Evolutionary conservation across 345 rosid genomes (phyloP), one percentile per base, ranked within the genome.

Genomic region (Psidium friedrichsthalianum): DNA sequence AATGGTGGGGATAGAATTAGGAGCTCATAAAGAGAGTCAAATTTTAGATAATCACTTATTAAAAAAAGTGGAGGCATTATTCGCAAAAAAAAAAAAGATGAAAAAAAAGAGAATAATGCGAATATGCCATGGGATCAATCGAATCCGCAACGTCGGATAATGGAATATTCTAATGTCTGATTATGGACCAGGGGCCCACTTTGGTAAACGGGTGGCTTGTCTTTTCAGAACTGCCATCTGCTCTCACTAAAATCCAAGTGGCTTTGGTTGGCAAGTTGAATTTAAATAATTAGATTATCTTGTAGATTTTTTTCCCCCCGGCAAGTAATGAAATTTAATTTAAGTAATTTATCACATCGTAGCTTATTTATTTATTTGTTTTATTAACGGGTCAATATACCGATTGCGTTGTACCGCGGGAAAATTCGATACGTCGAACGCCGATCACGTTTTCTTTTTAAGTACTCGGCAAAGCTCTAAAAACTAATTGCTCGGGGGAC

Each of bases 21-120:
- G 6, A 11, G 40, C 5, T 69, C 18, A 29, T 29, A 15, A 6
- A 59, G 36, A 29, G 15, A 64, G 16, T 64, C 15, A 61, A 61
- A 29, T 29, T n/a, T 29, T 15, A 15, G 18, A 64, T 64, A 18
- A 2, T 9, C 22, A 56, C 6, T 29, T 18, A 11, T 1, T 36
- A 69, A 32, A 32, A 2, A 18, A 20, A 55, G 47, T 69, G 80
- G 47, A 18, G 80, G 47, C 80, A 15, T 69, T 2, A 8, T 69
- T 21, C 11, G 20, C 80, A 16, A 18, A 49, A 49, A 11, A 11
- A 11, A 11, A 2, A 49, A 49, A 82, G 52, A n/a, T n/a, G n/a
- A n/a, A n/a, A n/a, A n/a, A n/a, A n/a, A n/a, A 69, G 56, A 51
- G 82, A 64, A 84, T 82, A 84, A 84, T 84, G 85, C 88, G 89